A percentile compares a stretch with the other conserved stretches of the same genome.
phyloP scores from a whole-genome alignment of 2,329 filamentous ascomycete genomes.

The Monilinia polystroma region DNA sequence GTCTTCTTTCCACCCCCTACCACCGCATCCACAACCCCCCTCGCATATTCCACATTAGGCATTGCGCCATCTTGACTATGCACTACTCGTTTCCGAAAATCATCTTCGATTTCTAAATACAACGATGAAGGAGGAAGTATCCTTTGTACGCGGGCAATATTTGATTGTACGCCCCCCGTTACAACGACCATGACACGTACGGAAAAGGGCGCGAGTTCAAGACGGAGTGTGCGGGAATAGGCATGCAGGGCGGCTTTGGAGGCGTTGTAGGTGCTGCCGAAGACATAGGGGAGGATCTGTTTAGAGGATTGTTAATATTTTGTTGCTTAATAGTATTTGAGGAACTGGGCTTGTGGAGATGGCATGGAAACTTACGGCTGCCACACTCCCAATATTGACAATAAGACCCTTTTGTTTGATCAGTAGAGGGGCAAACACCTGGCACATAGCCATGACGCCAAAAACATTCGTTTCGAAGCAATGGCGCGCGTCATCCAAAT shows the following conservation, averaged over 20 bases:
- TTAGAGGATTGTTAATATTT: not conserved
- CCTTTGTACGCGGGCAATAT: constrained; percentile 30
- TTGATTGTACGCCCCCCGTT: constrained; percentile 33
- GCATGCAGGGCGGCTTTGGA: constrained; percentile 69
- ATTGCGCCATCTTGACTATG: constrained; percentile 36
- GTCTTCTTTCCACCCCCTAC: constrained; percentile 27
- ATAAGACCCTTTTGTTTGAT: constrained; percentile 37
- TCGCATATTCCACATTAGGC: constrained; percentile 32
- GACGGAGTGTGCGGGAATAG: constrained; percentile 32
- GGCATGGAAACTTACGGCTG: constrained; percentile 40
- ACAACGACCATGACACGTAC: constrained; percentile 35
- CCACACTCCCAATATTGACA: constrained; percentile 36
- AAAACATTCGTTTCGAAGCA: constrained; percentile 45
- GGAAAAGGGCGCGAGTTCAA: constrained; percentile 37
- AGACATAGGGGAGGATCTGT: constrained; percentile 74
- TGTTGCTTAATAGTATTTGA: not conserved
- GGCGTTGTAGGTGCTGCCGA: constrained; percentile 87
- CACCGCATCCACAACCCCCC: constrained; percentile 34
- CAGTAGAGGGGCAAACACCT: constrained; percentile 42
- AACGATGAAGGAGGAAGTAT: constrained; percentile 27
- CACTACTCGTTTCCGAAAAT: constrained; percentile 29
- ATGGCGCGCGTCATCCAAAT: constrained; percentile 37
- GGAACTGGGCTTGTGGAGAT: not conserved
- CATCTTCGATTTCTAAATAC: constrained; percentile 31
- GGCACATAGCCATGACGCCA: constrained; percentile 47